Evolutionary conservation across 2,329 filamentous ascomycete species (phyloP).

Genomic region (Penicillium oxalicum): DNA sequence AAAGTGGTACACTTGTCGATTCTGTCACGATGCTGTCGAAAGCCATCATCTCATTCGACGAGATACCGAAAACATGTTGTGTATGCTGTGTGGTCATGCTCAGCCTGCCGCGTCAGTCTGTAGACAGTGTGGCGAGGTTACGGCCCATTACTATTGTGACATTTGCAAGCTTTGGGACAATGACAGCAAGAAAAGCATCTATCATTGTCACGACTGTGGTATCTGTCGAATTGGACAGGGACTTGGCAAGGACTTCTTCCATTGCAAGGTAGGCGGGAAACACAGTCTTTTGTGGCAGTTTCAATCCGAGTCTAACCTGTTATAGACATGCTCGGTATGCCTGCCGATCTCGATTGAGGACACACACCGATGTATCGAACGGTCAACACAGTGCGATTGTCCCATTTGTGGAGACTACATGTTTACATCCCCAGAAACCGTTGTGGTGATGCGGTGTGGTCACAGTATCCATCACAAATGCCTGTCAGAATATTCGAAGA

Average conservation of each 20-base stretch:
- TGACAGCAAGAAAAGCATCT: slow-evolving; percentile 81
- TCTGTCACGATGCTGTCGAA: slow-evolving; percentile 83
- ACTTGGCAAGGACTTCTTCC: slow-evolving; percentile 92
- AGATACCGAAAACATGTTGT: slow-evolving; percentile 91
- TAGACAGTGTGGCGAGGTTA: slow-evolving; percentile 65
- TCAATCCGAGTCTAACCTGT: slow-evolving; percentile 12
- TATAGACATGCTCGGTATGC: slow-evolving; percentile 84
- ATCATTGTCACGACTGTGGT: slow-evolving; percentile 92
- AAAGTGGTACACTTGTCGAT: slow-evolving; percentile 89
- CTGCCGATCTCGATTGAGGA: slow-evolving; percentile 80
- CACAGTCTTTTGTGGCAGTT: neutral
- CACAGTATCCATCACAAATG: slow-evolving; percentile 92
- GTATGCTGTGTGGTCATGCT: slow-evolving; percentile 86
- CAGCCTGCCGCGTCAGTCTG: slow-evolving; percentile 78
- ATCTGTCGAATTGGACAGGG: slow-evolving; percentile 89
- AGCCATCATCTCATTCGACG: slow-evolving; percentile 72
- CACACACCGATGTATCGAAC: slow-evolving; percentile 88
- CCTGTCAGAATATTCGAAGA: slow-evolving; percentile 79
- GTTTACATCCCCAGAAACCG: slow-evolving; percentile 81
- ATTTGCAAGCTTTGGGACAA: slow-evolving; percentile 98
- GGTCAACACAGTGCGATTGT: slow-evolving; percentile 90
- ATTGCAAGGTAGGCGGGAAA: slow-evolving; percentile 71
- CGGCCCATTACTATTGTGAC: slow-evolving; percentile 86
- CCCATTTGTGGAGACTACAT: slow-evolving; percentile 96
- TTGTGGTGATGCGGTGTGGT: slow-evolving; percentile 92